A percentile compares a stretch with the other conserved stretches of the same genome.
Evolutionary conservation across 176 grass and related monocot species (phyloP).

Genomic region (Phyllostachys edulis): DNA sequence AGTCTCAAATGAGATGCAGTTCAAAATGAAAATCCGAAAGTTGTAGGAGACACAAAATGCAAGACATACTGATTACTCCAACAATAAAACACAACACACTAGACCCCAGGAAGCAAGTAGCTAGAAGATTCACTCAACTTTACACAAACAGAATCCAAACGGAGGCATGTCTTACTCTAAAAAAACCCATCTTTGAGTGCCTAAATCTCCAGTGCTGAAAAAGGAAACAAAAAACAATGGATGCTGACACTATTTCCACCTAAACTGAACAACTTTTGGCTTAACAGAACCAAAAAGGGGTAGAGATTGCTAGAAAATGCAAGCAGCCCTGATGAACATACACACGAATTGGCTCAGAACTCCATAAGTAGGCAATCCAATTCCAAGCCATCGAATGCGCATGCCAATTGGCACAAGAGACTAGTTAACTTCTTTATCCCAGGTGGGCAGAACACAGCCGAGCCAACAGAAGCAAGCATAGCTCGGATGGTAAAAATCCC

Average conservation of each 20-base stretch:
- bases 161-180: not conserved
- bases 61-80: not conserved
- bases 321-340: not conserved
- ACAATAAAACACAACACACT: not conserved
- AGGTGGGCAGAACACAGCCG: not conserved
- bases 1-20: not conserved
- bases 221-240: not conserved
- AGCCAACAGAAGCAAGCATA: not conserved
- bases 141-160: not conserved
- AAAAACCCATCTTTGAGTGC: not conserved
- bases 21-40: not conserved
- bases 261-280: not conserved
- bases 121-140: not conserved
- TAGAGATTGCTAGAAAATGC: constrained; percentile 1
- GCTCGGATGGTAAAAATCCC: not conserved
- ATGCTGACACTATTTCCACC: not conserved
- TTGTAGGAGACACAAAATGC: not conserved
- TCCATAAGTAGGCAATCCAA: not conserved
- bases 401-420: not conserved
- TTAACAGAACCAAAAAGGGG: not conserved
- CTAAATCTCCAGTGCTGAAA: not conserved
- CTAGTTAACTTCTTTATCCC: too few species aligned
- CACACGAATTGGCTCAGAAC: not conserved
- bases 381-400: not conserved
- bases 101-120: not conserved